These are phyloP conservation scores for Phyllosticta citribraziliensis DNA, from an alignment of 2,329 filamentous ascomycete genomes.

Conservation along the genomic window DNA sequence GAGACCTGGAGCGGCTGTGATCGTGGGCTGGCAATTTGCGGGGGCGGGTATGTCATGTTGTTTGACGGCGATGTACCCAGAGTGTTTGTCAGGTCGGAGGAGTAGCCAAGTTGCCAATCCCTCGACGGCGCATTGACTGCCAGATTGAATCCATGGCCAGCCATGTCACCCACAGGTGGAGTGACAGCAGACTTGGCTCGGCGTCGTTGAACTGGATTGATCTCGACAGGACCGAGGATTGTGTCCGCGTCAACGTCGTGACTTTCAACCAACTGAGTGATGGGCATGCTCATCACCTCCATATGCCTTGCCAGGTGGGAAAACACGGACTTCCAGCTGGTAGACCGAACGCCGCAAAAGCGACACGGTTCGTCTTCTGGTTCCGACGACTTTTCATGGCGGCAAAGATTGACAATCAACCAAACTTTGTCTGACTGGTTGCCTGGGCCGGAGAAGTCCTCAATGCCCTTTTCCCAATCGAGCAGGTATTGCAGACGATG, in stretches of 20 bases:
- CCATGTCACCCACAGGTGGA: background rate
- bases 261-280: conserved; percentile 43
- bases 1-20: background rate
- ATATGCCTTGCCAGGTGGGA: conserved; percentile 93
- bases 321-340: conserved; percentile 84
- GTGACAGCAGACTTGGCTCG: conserved; percentile 1
- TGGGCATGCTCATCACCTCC: conserved; percentile 80
- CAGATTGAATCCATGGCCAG: background rate
- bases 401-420: conserved; percentile 69
- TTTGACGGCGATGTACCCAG: conserved; percentile 12
- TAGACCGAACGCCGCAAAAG: conserved; percentile 74
- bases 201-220: conserved; percentile 9
- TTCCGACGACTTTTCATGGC: conserved; percentile 53
- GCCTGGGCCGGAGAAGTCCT: background rate
- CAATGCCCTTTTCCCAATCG: background rate
- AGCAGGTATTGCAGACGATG: background rate
- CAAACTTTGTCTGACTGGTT: conserved; percentile 51
- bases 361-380: conserved; percentile 73
- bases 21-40: conserved; percentile 15
- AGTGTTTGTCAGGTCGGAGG: background rate
- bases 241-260: conserved; percentile 29
- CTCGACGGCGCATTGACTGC: background rate
- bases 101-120: background rate
- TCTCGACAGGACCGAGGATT: conserved; percentile 28
- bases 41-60: conserved; percentile 29